A percentile compares a stretch with the other conserved stretches of the same genome.
phyloP scores from a whole-genome alignment of 176 grass and related monocot species.

The Oryza meyeriana region DNA sequence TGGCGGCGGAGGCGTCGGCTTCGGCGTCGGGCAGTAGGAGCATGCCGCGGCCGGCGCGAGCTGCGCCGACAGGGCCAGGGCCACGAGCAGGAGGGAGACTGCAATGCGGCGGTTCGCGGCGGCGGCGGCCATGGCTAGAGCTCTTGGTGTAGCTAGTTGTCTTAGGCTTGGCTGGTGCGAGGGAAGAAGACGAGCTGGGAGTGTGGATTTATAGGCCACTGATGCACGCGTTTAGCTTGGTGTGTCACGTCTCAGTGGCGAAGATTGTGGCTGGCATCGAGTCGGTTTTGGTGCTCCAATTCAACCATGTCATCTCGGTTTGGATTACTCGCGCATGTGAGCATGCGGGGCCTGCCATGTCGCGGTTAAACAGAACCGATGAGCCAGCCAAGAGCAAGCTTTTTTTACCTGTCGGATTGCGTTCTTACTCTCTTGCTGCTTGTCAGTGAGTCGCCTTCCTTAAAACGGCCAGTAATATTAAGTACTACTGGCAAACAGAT shows the following conservation, averaged over 20 bases:
- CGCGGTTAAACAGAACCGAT: slow-evolving; percentile 10
- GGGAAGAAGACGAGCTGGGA: background rate
- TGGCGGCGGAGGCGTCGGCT: slow-evolving; percentile 13
- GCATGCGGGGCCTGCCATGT: slow-evolving; percentile 8
- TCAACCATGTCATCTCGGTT: background rate
- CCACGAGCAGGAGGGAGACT: slow-evolving; percentile 11
- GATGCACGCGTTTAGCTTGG: background rate
- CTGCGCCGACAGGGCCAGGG: slow-evolving; percentile 16
- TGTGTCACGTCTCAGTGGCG: background rate
- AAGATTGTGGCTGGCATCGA: slow-evolving; percentile 39
- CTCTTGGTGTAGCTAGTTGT: background rate
- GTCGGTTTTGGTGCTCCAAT: background rate
- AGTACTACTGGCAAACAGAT: too few relatives aligned
- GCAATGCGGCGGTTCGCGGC: slow-evolving; percentile 25
- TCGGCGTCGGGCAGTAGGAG: slow-evolving; percentile 47
- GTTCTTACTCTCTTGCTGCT: too few relatives aligned
- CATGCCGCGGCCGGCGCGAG: slow-evolving; percentile 43
- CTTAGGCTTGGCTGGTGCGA: background rate
- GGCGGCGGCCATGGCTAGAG: slow-evolving; percentile 14
- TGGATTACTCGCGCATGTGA: slow-evolving; percentile 7
- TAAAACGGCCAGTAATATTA: background rate
- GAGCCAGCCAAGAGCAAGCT: background rate
- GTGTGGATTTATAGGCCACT: slow-evolving; percentile 26
- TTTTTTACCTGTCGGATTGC: background rate
- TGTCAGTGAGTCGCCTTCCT: background rate